Conservation (phyloP, 2,329 filamentous ascomycete species). For the Sporothrix pseudoabietina region DNA sequence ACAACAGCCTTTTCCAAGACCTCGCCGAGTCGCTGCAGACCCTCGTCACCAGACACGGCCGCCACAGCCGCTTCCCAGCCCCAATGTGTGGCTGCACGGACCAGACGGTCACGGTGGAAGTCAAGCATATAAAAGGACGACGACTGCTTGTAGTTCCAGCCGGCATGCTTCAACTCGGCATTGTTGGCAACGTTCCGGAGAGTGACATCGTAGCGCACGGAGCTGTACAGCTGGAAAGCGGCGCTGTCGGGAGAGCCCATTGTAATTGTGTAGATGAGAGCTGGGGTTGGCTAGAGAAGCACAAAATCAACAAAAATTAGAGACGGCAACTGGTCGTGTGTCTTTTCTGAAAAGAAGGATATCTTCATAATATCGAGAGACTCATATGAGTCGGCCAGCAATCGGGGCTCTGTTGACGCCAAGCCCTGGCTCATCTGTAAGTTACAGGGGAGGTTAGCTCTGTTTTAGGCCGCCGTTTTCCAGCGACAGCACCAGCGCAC, state of each 20-base stretch:
- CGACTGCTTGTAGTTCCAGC: conserved; percentile 55
- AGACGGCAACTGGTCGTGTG: neutral
- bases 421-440: neutral
- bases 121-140: conserved; percentile 78
- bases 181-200: conserved; percentile 51
- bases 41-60: conserved; percentile 49
- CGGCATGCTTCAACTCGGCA: conserved; percentile 45
- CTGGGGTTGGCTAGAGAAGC: conserved; percentile 36
- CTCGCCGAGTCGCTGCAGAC: conserved; percentile 48
- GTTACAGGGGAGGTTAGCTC: neutral
- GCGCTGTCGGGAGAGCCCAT: conserved; percentile 39
- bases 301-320: neutral
- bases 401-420: conserved; percentile 8
- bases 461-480: neutral
- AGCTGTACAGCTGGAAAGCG: conserved; percentile 66
- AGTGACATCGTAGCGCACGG: conserved; percentile 68
- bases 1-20: conserved; percentile 36
- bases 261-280: neutral
- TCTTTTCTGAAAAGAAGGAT: neutral
- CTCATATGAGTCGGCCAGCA: neutral
- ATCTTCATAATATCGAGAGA: neutral
- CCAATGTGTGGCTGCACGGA: conserved; percentile 63
- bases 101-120: conserved; percentile 75
- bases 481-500: neutral
- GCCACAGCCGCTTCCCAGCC: conserved; percentile 53